Base-by-base conservation (phyloP, 1,139 yeast genomes). In the Hanseniaspora sp. region DNA sequence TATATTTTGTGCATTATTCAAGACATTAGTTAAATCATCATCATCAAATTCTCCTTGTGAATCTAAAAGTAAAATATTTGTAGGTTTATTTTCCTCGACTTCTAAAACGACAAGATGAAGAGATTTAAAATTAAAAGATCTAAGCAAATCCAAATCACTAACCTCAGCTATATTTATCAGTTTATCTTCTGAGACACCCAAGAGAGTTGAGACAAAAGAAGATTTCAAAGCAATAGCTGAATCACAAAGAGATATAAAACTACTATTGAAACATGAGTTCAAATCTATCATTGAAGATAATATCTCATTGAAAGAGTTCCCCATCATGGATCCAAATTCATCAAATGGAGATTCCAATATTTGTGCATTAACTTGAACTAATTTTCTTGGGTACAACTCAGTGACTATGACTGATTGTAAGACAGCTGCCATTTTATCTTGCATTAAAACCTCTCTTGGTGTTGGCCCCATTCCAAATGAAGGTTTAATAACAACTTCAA, bases 341-440 rank as follows among this genome's bases (percentile, higher is more conserved):
- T 84, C 85, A 30, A 46, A 49, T 5, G 56, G 56, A 7, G 52
- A 67, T 55, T 83, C 79, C 52, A 87, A 68, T 52, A 88, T 74
- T 67, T 92, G 98, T n/a, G 86, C 80, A 31, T 86, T 92, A 3
- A 92, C 74, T 64, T 88, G 96, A 40, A 92, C 80, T 52, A 88
- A 73, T 60, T 87, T 88, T 57, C 96, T 75, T 0, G 98, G 96
- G 64, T 85, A 83, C 58, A 78, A 71, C 57, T 77, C 75, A n/a
- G 86, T 74, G 31, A 83, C 71, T 1, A 92, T 76, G 7, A 80
- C 73, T 7, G 83, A 74, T 35, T 80, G 76, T 40, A 90, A 65
- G 2, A 86, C 76, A 4, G 80, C 70, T 53, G 83, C 74, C 40
- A 94, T 64, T 59, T 82, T 79, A 60, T 83, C 88, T 63, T 85